Base-by-base conservation (phyloP, 2,329 filamentous ascomycete species). In the Hortaea sp. region DNA sequence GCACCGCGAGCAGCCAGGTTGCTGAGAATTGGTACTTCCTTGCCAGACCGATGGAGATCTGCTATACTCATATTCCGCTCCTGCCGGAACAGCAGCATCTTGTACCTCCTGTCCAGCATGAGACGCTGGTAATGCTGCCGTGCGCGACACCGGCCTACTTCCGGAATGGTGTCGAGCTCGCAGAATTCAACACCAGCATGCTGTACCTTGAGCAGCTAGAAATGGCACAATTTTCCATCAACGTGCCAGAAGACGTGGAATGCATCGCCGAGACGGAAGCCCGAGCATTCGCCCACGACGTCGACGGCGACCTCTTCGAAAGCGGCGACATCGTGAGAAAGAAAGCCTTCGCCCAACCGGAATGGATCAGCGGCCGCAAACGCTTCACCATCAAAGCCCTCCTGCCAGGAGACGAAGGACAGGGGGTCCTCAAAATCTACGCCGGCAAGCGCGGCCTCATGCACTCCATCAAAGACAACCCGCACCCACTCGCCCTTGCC, bases 391-490 rank as follows among this genome's bases (percentile, higher is more conserved):
- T 98, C 60, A 98, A 98, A 66, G 92, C 88, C 1, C 70, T 97
- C 11, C 72, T 98, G 0, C 90, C 94, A 1, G 85, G 88, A 28
- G 90, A 97, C 56, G 90, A 95, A 67, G 89, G 89, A 9, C 83
- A 86, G 38, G 92, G 87, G 38, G 78, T 84, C 9, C 71, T 98
- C 48, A 95, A 94, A 65, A 73, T 98, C 32, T 98, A 95, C 65
- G 90, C 89, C 9, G 92, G 94, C 49, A 92, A 89, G 65, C 81
- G 89, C 52, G 94, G 94, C 0, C 74, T 98, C 45, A 97, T 97
- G 89, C 92, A 97, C 68, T 94, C 86, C 53, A 90, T 92, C 71
- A 92, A 92, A 65, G 87, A 95, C 63, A 95, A 95, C 46, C 89
- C 92, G 6, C 90, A 98, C 61, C 83, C 89, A 2, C 71, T 98